These are phyloP conservation scores for Chenopodium berlandieri DNA, from an alignment of 148 eudicot species.

Conservation along the genomic window DNA sequence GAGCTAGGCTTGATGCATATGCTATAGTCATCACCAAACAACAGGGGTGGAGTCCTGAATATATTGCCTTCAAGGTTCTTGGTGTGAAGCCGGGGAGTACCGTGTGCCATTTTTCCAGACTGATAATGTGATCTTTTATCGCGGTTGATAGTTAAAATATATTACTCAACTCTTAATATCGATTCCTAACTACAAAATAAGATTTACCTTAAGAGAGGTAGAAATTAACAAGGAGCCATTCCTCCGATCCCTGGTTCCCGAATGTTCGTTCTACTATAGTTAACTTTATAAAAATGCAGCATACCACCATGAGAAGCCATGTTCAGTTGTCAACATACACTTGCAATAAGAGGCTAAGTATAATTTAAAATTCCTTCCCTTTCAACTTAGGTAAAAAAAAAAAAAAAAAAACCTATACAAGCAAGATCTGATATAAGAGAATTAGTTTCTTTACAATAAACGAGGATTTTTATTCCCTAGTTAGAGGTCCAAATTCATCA, in stretches of 20 bases:
- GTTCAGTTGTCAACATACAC: neutral
- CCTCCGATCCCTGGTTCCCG: too few relatives aligned
- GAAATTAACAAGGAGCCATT: too few relatives aligned
- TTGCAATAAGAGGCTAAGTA: neutral
- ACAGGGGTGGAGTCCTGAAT: neutral
- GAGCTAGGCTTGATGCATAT: neutral
- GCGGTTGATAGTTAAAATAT: neutral
- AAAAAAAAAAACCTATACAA: too few relatives aligned
- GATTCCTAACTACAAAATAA: neutral
- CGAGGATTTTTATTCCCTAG: neutral
- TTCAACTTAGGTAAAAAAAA: neutral
- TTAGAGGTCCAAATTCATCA: neutral
- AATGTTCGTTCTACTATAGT: too few relatives aligned
- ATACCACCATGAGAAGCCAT: neutral
- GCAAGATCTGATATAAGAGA: neutral
- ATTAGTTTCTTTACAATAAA: conserved; percentile 17
- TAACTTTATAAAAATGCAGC: neutral
- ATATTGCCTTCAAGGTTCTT: neutral
- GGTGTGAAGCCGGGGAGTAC: neutral
- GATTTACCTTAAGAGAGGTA: neutral
- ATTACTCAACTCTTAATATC: neutral
- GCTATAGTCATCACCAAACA: neutral
- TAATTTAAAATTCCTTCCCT: neutral
- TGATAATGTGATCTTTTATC: neutral
- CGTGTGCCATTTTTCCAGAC: conserved; percentile 3